Evolutionary conservation across 1,284 basidiomycete genomes (phyloP).

Genomic region (Sanghuangporus sanghuang): DNA sequence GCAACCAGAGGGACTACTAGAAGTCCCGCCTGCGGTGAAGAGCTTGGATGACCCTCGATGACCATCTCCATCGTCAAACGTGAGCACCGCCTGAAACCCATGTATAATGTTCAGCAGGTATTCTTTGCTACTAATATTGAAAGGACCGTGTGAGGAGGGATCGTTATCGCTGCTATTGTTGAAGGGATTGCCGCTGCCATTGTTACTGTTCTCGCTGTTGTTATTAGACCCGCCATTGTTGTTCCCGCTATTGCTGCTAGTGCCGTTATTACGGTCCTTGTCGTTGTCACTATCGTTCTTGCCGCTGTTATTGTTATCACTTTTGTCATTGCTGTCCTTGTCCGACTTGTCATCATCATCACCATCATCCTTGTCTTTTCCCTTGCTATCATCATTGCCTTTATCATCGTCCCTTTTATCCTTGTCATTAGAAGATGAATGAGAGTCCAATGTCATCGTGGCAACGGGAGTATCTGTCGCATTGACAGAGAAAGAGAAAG

Average conservation of each 20-base stretch:
- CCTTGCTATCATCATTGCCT: background rate
- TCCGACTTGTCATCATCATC: background rate
- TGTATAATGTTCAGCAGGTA: slow-evolving; percentile 40
- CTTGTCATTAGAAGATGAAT: background rate
- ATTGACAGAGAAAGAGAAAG: slow-evolving; percentile 36
- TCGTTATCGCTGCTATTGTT: background rate
- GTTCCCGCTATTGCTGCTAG: background rate
- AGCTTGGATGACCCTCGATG: slow-evolving; percentile 26
- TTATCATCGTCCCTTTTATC: background rate
- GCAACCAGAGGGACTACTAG: slow-evolving; percentile 11
- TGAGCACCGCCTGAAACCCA: slow-evolving; percentile 36
- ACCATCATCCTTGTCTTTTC: background rate
- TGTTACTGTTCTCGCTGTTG: background rate
- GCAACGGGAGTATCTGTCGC: slow-evolving; percentile 23
- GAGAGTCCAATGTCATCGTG: background rate
- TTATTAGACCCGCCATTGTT: background rate
- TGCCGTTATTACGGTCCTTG: background rate
- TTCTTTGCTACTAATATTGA: slow-evolving; percentile 9
- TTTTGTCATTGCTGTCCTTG: background rate
- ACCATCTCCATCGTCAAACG: slow-evolving; percentile 29
- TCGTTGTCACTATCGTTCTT: background rate
- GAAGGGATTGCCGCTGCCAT: background rate
- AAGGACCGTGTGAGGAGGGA: background rate
- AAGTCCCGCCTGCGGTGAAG: slow-evolving; percentile 13
- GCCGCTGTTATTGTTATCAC: background rate